Base-by-base conservation (phyloP, 2,329 filamentous ascomycete genomes). In the Paraphoma chrysanthemicola region DNA sequence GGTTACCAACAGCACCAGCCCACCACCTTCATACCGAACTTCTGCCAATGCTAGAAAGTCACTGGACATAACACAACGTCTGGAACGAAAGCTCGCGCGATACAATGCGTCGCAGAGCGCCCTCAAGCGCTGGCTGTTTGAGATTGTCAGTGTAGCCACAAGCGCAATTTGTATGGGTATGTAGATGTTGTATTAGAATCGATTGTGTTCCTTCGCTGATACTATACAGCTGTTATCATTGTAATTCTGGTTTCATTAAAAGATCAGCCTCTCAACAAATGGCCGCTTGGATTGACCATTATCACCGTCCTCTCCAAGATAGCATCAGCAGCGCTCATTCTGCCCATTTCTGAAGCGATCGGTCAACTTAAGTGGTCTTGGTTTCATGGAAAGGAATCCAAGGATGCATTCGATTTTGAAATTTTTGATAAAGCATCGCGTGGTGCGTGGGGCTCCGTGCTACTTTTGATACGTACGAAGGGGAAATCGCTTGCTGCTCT, bases 361-460 rank as follows among this genome's bases (percentile, higher is more conserved):
- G 72, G 71, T 0, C 71, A 76, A 36, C 46, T 73, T 9, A 75
- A 75, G 38, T 75, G 73, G 72, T 62, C 48, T 2, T 74, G 72
- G 73, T 63, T 64, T 31, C 30, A 67, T 30, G 61, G 62, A 0
- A 56, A 54, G 10, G 46, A 51, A 0, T 68, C 63, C 0, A 65
- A 57, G 14, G 57, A 64, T 11, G 64, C 68, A 2, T 58, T 61
- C 12, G 70, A 74, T 39, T 72, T 74, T 14, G 71, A 74, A 29
- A 68, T 71, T 0, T 75, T 73, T 39, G 71, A 74, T 12, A 70
- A 72, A 23, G 68, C 69, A 8, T 67, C 67, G 1, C 44, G 68
- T 6, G 68, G 68, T 0, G 57, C 64, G 10, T 68, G 62, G 63
- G 64, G 69, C 0, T 60, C 67, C 0, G 41, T 67, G 1, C 28